Evolutionary conservation across 1,284 basidiomycete genomes (phyloP).

Genomic region (Ustilago cynodontis): DNA sequence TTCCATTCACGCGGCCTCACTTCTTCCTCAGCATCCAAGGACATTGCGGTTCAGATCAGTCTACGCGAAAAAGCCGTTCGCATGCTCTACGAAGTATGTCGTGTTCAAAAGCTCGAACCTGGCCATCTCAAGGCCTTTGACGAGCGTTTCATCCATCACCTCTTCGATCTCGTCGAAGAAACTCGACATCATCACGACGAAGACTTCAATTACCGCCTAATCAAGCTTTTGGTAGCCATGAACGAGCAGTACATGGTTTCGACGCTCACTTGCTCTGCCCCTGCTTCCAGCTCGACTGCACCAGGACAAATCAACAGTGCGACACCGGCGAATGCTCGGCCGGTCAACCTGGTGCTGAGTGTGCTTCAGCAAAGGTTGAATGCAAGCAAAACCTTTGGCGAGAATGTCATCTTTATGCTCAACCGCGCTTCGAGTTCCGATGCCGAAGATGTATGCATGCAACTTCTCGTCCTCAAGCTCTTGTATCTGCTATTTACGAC

Average conservation of each 20-base stretch:
- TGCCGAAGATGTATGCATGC: constrained; percentile 91
- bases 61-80: constrained; percentile 71
- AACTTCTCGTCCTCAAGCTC: constrained; percentile 92
- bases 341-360: constrained; percentile 81
- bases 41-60: constrained; percentile 52
- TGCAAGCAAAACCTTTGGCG: constrained; percentile 92
- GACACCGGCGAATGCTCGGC: constrained; percentile 7
- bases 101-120: constrained; percentile 59
- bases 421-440: constrained; percentile 78
- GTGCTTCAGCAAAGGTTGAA: constrained; percentile 85
- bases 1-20: constrained; percentile 3
- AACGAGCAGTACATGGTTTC: constrained; percentile 99
- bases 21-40: constrained; percentile 38
- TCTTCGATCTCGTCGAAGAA: constrained; percentile 94
- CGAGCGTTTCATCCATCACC: constrained; percentile 85
- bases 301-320: constrained; percentile 29
- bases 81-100: constrained; percentile 57
- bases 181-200: constrained; percentile 90
- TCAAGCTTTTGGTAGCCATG: constrained; percentile 74
- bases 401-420: constrained; percentile 98
- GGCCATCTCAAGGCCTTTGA: constrained; percentile 72
- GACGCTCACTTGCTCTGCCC: constrained; percentile 71
- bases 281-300: constrained; percentile 46
- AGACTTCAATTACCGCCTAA: constrained; percentile 54
- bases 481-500: constrained; percentile 95